phyloP scores from a whole-genome alignment of 306 rosid species.

The Senna tora region DNA sequence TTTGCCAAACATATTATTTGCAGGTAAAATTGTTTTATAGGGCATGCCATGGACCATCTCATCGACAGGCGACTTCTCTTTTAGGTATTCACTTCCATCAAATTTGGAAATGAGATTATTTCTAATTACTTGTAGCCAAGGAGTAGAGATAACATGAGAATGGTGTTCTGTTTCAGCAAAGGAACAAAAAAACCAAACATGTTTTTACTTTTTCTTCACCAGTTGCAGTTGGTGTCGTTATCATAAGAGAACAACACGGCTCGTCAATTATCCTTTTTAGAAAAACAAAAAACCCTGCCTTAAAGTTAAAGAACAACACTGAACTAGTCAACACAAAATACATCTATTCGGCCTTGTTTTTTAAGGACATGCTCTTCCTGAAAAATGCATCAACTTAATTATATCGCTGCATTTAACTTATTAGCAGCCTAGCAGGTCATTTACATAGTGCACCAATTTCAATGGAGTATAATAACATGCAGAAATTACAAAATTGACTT shows the following conservation, averaged over 20 bases:
- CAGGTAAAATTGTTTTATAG: not conserved
- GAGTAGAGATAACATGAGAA: not conserved
- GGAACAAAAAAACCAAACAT: not conserved
- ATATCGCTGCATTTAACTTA: too few species aligned
- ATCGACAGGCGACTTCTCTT: not conserved
- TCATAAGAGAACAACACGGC: not conserved
- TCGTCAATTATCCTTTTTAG: not conserved
- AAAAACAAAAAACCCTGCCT: not conserved
- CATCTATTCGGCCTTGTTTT: not conserved
- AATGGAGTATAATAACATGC: too few species aligned
- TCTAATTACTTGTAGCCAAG: not conserved
- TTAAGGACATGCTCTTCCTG: too few species aligned
- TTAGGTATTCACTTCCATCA: not conserved
- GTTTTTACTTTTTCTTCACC: not conserved
- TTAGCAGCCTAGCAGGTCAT: too few species aligned
- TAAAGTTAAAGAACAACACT: too few species aligned
- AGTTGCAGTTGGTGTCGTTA: not conserved
- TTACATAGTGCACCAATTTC: too few species aligned
- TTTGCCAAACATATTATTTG: too few species aligned
- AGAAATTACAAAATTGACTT: not conserved
- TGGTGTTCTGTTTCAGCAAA: not conserved
- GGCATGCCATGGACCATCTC: not conserved
- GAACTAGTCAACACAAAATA: not conserved
- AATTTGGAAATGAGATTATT: not conserved
- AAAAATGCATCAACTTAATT: too few species aligned